Evolutionary conservation across 2,329 filamentous ascomycete species (phyloP), one percentile per base, ranked within the genome.

Genomic region (Parastagonospora avenae): DNA sequence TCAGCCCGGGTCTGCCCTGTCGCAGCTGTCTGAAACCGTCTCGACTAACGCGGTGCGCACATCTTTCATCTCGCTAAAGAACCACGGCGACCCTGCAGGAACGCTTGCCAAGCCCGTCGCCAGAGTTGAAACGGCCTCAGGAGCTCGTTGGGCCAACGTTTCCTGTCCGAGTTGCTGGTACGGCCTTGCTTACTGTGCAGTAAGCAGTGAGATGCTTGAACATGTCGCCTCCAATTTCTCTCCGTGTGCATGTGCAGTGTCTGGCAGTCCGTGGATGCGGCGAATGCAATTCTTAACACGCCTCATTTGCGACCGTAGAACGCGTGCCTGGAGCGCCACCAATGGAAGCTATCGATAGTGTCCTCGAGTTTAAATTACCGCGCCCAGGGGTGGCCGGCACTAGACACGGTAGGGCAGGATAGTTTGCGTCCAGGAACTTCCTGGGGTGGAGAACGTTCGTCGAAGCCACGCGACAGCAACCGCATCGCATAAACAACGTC

Each of bases 11-110:
- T 57, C 56, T 59, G 48, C 59, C 61, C 52, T 66, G 58, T 46
- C 49, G 53, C 48, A 50, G 38, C 32, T 14, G 44, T 39, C 59
- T 70, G 65, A 68, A 68, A 70, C 64, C 60, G 63, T 65, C 66
- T 59, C 65, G 64, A 54, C 62, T 57, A 51, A 31, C 50, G 46
- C 49, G 49, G 52, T 46, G 54, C 52, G 59, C 62, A 62, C 63
- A 31, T 24, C 19, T 24, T 24, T 64, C 63, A 68, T 70, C 57
- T 71, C 67, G 64, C 50, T 59, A 67, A 52, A 24, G 19, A 24
- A 3, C 19, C 19, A 24, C 19, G 44, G 41, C 14, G 29, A 39
- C 56, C 59, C 59, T 63, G 64, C 59, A 64, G 55, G 46, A 61
- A 57, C 57, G 42, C 52, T 31, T 56, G 60, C 59, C 52, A 63